Base-by-base conservation (phyloP, 2,329 filamentous ascomycete species). In the Plectosphaerella plurivora region DNA sequence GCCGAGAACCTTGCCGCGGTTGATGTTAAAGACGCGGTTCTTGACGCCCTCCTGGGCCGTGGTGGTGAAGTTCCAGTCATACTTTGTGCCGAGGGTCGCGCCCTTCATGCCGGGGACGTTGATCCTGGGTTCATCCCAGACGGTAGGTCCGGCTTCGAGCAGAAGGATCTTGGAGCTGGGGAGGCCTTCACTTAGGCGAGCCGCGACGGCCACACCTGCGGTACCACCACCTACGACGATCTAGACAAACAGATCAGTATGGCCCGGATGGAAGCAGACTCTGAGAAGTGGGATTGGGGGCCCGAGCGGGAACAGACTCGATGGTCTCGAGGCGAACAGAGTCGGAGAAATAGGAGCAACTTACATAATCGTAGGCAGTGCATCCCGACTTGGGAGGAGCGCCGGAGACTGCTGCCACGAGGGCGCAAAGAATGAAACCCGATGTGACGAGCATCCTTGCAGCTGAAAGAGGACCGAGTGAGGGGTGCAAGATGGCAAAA, bases 1-100 rank as follows among this genome's bases (percentile, higher is more conserved):
- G 12, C 76, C 75, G 0, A 79, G 66, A 1, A 74, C 70, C 47
- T 73, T 73, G 11, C 73, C 75, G 6, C 73, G 65, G 14, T 68
- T 68, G 37, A 73, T 68, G 5, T 61, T 47, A 20, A 76, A 68
- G 7, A 63, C 55, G 1, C 72, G 66, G 9, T 65, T 62, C n/a
- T 70, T 67, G 4, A 74, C 66, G 18, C 62, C 55, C 2, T 63
- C 53, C 49, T 75, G 73, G 3, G 71, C 63, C 7, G 64, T 62
- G 0, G 73, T 72, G 10, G 69, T 65, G 58, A 76, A 71, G 48
- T 68, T 69, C 61, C 73, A 71, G 59, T 75, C 65, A 37, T 63
- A 65, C 3, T 52, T 52, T 10, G 53, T 57, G 14, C 55, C 59
- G 18, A 62, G 37, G 12, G 61, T 60, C 15, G 60, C 56, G 5